phyloP scores from a whole-genome alignment of 192 early-diverging fungal species.

The Coemansia sp. region DNA sequence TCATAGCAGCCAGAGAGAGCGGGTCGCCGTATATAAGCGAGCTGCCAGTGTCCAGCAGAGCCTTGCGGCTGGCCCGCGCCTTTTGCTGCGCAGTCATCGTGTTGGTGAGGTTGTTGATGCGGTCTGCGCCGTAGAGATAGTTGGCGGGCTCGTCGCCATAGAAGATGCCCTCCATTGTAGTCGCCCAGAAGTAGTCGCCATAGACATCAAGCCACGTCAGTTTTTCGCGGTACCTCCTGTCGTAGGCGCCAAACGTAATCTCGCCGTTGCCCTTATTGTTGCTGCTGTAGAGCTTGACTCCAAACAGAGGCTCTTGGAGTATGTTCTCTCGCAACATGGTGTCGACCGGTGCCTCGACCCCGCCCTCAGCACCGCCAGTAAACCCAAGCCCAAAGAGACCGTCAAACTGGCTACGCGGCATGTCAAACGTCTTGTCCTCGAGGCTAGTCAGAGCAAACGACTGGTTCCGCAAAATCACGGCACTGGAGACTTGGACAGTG shows the following conservation, averaged over 20 bases:
- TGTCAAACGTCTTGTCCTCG: constrained; percentile 45
- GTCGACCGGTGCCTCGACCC: constrained; percentile 38
- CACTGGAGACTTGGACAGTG: constrained; percentile 35
- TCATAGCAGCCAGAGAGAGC: constrained; percentile 41
- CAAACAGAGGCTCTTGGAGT: constrained; percentile 38
- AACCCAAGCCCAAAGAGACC: constrained; percentile 56
- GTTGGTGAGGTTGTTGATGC: constrained; percentile 14
- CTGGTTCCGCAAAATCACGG: constrained; percentile 41
- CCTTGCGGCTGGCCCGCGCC: constrained; percentile 49
- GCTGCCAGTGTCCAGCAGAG: constrained; percentile 48
- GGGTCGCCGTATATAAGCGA: constrained; percentile 50
- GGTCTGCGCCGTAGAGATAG: constrained; percentile 48
- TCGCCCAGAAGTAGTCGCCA: constrained; percentile 58
- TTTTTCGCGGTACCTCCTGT: constrained; percentile 47
- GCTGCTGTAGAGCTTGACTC: constrained; percentile 36
- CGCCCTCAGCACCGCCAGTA: constrained; percentile 40
- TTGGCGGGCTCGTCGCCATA: constrained; percentile 47
- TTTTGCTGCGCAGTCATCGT: constrained; percentile 15
- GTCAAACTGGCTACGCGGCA: constrained; percentile 51
- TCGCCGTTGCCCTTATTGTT: constrained; percentile 37
- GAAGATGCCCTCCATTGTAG: constrained; percentile 49
- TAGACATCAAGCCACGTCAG: constrained; percentile 55
- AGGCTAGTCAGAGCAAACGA: constrained; percentile 42
- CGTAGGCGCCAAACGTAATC: constrained; percentile 55
- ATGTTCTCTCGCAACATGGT: constrained; percentile 38